Evolutionary conservation across 2,329 filamentous ascomycete species (phyloP), one percentile per base, ranked within the genome.

Genomic region (Atkinsonella texensis): DNA sequence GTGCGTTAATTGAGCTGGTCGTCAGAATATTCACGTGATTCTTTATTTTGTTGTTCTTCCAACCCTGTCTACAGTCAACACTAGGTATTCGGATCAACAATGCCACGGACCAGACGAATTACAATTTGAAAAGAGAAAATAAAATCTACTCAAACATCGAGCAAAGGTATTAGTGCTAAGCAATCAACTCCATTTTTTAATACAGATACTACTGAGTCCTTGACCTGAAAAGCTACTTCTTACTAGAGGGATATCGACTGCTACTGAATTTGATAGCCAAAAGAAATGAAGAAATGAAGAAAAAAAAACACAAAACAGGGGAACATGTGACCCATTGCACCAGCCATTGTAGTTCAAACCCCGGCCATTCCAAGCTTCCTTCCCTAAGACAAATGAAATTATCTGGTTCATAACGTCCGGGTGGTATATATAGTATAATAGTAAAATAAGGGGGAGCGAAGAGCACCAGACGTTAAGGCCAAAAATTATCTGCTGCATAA

Each of bases 241-340:
- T 48, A 49, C 42, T 48, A 49, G 51, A 49, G 55, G 58, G 55
- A 60, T 61, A 62, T 57, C 60, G 54, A 62, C 60, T 56, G 55
- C 60, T 56, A 47, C 52, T 55, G 54, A 59, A 56, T 49, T 57
- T 58, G 52, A 53, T 64, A 65, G 58, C 60, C 62, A 65, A 65
- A 46, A 46, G 18, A 31, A 47, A 28, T 17, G 2, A 15, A 15
- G 18, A 20, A 9, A 13, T 9, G 11, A 35, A 44, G 1, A 18
- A 17, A 48, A 20, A 41, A 6, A n/a, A 42, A 41, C n/a, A 49
- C 31, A 31, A 13, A 6, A 28, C 28, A 10, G 23, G 12, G 38
- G 15, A 11, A 41, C 23, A 18, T 13, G 28, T 18, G 33, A 33
- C 40, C 44, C 44, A 28, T 50, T 45, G 48, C 48, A 53, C 32